phyloP scores from a whole-genome alignment of 176 grass and related monocot genomes.

The Oryza glaberrima region DNA sequence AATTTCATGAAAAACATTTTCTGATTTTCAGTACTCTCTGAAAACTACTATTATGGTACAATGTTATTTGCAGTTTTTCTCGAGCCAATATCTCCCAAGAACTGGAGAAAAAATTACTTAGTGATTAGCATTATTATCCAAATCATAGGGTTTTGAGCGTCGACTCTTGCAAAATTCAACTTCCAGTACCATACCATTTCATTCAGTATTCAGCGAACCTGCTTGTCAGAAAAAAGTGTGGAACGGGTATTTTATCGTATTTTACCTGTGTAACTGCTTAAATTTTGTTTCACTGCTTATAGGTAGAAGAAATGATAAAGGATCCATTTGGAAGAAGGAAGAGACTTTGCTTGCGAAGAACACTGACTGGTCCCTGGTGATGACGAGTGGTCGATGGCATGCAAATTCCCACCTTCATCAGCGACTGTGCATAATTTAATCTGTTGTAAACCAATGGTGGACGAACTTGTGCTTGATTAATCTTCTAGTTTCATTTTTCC shows the following conservation, averaged over 20 bases:
- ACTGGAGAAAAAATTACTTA: neutral
- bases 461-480: slow-evolving; percentile 24
- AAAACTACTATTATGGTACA: neutral
- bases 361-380: slow-evolving; percentile 82
- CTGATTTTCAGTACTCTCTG: neutral
- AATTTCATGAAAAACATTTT: neutral
- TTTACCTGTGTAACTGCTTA: neutral
- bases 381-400: slow-evolving; percentile 1
- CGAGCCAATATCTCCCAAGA: neutral
- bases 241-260: neutral
- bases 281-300: neutral
- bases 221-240: neutral
- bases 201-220: neutral
- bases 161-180: neutral
- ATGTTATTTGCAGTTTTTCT: neutral
- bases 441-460: slow-evolving; percentile 28
- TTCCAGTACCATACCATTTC: neutral
- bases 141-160: neutral
- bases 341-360: slow-evolving; percentile 76
- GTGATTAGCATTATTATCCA: neutral
- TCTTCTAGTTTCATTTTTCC: slow-evolving; percentile 19
- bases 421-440: slow-evolving; percentile 38
- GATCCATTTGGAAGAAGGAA: slow-evolving; percentile 59
- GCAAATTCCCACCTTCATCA: neutral
- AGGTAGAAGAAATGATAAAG: slow-evolving; percentile 53